These are phyloP conservation scores for Eucalyptus caleyi DNA, from an alignment of 345 rosid species.

Conservation along the genomic window DNA sequence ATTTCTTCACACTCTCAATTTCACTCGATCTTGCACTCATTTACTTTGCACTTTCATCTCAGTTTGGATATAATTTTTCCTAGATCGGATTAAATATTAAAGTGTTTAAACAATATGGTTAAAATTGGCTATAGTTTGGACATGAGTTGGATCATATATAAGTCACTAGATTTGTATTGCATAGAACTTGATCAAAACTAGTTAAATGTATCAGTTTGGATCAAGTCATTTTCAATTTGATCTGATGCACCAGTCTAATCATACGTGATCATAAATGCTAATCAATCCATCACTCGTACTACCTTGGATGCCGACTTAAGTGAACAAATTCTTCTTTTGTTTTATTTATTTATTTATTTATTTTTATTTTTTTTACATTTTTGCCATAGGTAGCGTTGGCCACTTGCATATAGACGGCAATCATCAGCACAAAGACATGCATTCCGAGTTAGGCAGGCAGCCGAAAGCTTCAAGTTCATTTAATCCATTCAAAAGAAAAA, in stretches of 20 bases:
- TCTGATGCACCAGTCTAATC: rapidly evolving
- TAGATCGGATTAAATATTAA: too few species aligned
- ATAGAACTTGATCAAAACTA: too few species aligned
- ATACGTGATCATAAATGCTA: background rate
- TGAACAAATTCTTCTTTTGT: background rate
- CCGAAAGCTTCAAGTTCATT: background rate
- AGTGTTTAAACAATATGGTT: too few species aligned
- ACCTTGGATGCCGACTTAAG: background rate
- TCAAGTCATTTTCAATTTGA: background rate
- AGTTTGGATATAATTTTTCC: too few species aligned
- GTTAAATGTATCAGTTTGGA: background rate
- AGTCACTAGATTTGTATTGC: background rate
- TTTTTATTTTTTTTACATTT: background rate
- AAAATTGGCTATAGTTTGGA: too few species aligned
- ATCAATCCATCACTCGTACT: background rate
- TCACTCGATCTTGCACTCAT: background rate
- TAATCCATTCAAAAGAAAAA: background rate
- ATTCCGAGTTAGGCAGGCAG: background rate
- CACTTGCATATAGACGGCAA: background rate
- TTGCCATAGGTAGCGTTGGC: background rate
- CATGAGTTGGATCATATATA: too few species aligned
- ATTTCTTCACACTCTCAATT: background rate
- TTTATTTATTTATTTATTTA: background rate
- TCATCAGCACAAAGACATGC: background rate
- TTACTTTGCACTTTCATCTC: too few species aligned